Base-by-base conservation (phyloP, 1,139 yeast genomes). In the Suhomyces taliae region DNA sequence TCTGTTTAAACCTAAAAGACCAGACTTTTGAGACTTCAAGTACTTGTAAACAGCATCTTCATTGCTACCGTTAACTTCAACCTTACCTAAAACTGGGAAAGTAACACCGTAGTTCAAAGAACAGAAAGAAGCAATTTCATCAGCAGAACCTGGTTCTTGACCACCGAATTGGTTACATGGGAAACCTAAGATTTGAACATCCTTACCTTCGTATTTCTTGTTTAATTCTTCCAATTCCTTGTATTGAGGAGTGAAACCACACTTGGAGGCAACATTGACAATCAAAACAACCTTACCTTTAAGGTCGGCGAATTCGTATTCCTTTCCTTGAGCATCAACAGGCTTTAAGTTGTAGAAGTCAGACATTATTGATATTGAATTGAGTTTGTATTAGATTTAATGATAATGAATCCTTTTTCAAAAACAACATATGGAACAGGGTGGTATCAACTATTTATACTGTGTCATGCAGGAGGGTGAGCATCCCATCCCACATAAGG, bases 191-290 rank as follows among this genome's bases (percentile, higher is more conserved):
- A 93, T 81, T 47, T 78, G 88, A 36, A 93, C 77, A 27, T 91
- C 95, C 62, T 86, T 65, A 56, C 81, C 91, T 51, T 79, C 76
- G 72, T 87, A 89, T 66, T 87, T 84, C 61, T 87, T 76, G 78
- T 91, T 85, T 53, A 93, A 73, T 55, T 78, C 86, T 72, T 93
- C 97, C 50, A 93, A 78, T 53, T 85, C 97, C 60, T 69, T 69
- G 60, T 76, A 76, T 72, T 91, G 95, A 63, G 95, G 97, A 51
- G 90, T 87, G 59, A 89, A 86, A 58, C 89, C 88, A 50, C 93
- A 89, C 73, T 89, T 91, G 65, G 91, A 89, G 55, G 97, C 93
- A 36, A 97, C 98, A 66, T 93, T 93, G 56, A 93, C 96, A 56
- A 93, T 79, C 43, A 93, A 69, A 19, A 93, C 97, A 42, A 89